Conservation (phyloP, 2,329 filamentous ascomycete genomes). For the Plectosphaerella cucumerina region DNA sequence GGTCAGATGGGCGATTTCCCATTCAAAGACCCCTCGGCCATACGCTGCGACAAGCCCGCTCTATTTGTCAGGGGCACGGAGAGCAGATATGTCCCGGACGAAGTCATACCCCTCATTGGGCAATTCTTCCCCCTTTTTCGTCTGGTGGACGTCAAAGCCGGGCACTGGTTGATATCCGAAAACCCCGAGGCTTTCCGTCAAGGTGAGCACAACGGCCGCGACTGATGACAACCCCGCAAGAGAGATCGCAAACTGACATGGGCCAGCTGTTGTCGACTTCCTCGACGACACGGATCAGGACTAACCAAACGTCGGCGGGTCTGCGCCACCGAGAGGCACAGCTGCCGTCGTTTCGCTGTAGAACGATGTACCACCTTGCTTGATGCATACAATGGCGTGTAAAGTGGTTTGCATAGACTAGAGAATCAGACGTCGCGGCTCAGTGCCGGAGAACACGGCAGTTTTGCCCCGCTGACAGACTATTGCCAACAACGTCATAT, state of each 20-base stretch:
- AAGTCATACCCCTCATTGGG: slow-evolving; percentile 73
- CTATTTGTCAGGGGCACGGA: slow-evolving; percentile 75
- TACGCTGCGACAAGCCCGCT: slow-evolving; percentile 70
- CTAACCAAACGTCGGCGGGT: too few species aligned
- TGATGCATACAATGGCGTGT: too few species aligned
- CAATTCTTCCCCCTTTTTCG: slow-evolving; percentile 78
- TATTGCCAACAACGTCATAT: too few species aligned
- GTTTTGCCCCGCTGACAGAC: too few species aligned
- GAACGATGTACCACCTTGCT: too few species aligned
- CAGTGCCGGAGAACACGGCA: too few species aligned
- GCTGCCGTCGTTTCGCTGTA: too few species aligned
- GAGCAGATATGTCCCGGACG: slow-evolving; percentile 77
- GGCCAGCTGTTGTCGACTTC: slow-evolving; percentile 28
- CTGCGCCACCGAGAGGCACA: too few species aligned
- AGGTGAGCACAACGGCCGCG: slow-evolving; percentile 43
- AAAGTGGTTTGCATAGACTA: too few species aligned
- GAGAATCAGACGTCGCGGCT: too few species aligned
- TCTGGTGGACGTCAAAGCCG: slow-evolving; percentile 69
- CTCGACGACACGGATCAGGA: slow-evolving; percentile 13
- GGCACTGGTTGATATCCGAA: slow-evolving; percentile 90
- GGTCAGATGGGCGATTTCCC: slow-evolving; percentile 85
- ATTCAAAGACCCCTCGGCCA: slow-evolving; percentile 65
- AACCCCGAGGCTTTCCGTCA: slow-evolving; percentile 73
- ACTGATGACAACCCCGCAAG: background rate
- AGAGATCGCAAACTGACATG: too few species aligned